Evolutionary conservation across 2,329 filamentous ascomycete species (phyloP).

Genomic region (Sporothrix dimorphospora): DNA sequence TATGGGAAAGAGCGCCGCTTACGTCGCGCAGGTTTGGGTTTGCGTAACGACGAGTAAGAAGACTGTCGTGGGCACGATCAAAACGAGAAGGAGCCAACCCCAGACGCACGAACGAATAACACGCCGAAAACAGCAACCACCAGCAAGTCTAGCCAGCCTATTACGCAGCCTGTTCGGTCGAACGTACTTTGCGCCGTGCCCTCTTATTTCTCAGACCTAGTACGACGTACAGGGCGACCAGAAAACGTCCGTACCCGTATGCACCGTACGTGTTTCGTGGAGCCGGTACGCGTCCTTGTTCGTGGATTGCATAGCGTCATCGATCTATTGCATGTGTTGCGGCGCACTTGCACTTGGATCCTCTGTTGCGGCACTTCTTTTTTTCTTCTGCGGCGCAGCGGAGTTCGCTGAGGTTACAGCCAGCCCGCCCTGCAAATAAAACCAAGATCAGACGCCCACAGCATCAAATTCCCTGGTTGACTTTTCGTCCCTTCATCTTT

Average conservation of each 20-base stretch:
- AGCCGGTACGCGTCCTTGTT: conserved; percentile 19
- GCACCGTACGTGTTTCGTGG: neutral
- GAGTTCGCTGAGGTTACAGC: neutral
- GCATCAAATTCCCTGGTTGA: neutral
- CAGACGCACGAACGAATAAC: neutral
- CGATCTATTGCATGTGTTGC: conserved; percentile 14
- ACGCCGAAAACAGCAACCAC: neutral
- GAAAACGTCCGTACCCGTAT: too few species aligned
- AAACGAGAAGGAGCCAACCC: conserved; percentile 11
- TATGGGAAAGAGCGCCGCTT: conserved; percentile 5
- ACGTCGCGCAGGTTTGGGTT: neutral
- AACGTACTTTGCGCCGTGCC: too few species aligned
- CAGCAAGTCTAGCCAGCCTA: neutral
- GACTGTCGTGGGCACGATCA: neutral
- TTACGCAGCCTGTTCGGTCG: too few species aligned
- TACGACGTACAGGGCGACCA: too few species aligned
- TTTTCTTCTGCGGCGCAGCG: neutral
- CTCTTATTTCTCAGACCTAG: too few species aligned
- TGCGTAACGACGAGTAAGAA: neutral
- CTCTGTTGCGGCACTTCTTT: neutral
- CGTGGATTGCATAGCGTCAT: conserved; percentile 22
- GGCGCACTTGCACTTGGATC: neutral
- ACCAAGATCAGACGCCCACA: conserved; percentile 1
- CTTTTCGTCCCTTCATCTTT: neutral
- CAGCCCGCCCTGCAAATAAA: neutral